Percentiles rank a stretch among this genome's conserved stretches.
These are phyloP conservation scores for Zangia roseola DNA, from an alignment of 768 basidiomycete species.

Conservation along the genomic window DNA sequence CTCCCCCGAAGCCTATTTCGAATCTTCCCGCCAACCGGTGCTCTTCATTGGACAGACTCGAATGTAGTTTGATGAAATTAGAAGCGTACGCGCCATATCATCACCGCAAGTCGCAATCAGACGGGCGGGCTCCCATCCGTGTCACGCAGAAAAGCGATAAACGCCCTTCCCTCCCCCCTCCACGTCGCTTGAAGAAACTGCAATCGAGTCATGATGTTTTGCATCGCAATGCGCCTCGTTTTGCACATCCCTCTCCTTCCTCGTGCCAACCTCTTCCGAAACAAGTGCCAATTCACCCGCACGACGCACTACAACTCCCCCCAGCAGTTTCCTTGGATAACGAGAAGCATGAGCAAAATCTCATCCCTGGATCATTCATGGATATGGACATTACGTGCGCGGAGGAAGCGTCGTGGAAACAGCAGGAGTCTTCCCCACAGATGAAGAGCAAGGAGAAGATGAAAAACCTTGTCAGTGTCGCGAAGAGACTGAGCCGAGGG, in stretches of 20 bases:
- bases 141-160: conserved; percentile 5
- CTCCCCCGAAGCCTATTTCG: conserved; percentile 22
- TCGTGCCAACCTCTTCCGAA: conserved; percentile 7
- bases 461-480: conserved; percentile 20
- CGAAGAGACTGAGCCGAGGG: conserved; percentile 27
- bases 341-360: not conserved
- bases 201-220: conserved; percentile 6
- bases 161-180: conserved; percentile 23
- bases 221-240: not conserved
- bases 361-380: conserved; percentile 28
- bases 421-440: conserved; percentile 12
- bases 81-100: conserved; percentile 29
- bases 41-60: conserved; percentile 34
- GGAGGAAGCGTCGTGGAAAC: conserved; percentile 8
- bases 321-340: not conserved
- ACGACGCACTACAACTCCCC: not conserved
- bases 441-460: conserved; percentile 14
- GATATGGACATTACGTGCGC: conserved; percentile 30
- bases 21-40: conserved; percentile 16
- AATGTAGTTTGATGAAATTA: conserved; percentile 34
- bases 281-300: not conserved
- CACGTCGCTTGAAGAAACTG: conserved; percentile 12
- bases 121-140: conserved; percentile 4
- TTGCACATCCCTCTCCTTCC: conserved; percentile 3
- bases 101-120: conserved; percentile 22